Conservation (phyloP, 768 basidiomycete genomes). For the Hericium rajendrae region DNA sequence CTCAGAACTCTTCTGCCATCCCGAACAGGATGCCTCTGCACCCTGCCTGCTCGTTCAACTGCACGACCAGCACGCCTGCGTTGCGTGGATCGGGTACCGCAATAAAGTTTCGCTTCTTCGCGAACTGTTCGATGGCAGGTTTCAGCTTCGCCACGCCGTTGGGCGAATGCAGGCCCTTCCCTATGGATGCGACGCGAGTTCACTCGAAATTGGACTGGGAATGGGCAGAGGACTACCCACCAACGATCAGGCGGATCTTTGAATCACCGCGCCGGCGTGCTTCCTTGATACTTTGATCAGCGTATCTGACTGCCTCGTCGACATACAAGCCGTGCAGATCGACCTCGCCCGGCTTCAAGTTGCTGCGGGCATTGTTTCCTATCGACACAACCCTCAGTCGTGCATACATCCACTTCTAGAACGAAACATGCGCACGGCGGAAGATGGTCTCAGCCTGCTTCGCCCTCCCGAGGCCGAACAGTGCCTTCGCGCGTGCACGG, state of each 20-base stretch:
- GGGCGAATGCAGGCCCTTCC: conserved; percentile 81
- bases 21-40: too few relatives aligned
- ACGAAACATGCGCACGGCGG: conserved; percentile 35
- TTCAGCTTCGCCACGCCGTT: conserved; percentile 77
- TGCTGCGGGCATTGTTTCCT: conserved; percentile 76
- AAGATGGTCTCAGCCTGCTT: conserved; percentile 85
- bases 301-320: conserved; percentile 75
- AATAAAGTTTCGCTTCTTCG: conserved; percentile 49
- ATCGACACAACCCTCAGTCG: not conserved
- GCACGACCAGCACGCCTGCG: conserved; percentile 75
- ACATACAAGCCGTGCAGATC: conserved; percentile 92
- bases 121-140: conserved; percentile 83
- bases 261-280: conserved; percentile 55
- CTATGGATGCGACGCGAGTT: conserved; percentile 23
- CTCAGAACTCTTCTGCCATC: too few relatives aligned
- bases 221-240: conserved; percentile 30
- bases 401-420: not conserved
- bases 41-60: conserved; percentile 34
- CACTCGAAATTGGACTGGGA: not conserved
- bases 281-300: conserved; percentile 58
- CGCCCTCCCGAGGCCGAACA: conserved; percentile 71
- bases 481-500: conserved; percentile 43
- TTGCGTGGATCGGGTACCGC: conserved; percentile 74
- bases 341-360: conserved; percentile 65
- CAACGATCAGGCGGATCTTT: conserved; percentile 77